Conservation (phyloP, 2,329 filamentous ascomycete genomes). For the Lachnellula arida region DNA sequence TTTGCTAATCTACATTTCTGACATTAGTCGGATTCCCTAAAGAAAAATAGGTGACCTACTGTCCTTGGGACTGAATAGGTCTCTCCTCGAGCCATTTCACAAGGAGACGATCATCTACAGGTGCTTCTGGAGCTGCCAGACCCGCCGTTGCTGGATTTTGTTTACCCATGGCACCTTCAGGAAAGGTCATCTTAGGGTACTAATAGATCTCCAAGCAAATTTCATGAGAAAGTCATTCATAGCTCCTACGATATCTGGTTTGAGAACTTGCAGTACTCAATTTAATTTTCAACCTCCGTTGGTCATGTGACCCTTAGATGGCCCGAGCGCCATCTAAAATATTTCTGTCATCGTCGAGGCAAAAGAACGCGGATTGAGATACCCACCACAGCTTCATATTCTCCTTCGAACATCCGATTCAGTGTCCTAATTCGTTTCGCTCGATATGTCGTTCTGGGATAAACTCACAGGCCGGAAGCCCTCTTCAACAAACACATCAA, state of each 20-base stretch:
- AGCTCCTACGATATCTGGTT: neutral
- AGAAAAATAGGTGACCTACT: constrained; percentile 31
- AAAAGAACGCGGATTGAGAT: neutral
- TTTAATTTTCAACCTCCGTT: neutral
- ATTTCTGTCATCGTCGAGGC: neutral
- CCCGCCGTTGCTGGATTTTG: neutral
- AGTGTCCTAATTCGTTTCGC: neutral
- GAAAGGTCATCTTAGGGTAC: neutral
- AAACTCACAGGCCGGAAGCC: constrained; percentile 35
- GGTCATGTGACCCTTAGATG: neutral
- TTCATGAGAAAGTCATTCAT: neutral
- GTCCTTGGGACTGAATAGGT: constrained; percentile 31
- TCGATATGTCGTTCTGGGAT: constrained; percentile 37
- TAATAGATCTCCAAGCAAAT: neutral
- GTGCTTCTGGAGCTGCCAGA: constrained; percentile 4
- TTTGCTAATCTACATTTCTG: constrained; percentile 16
- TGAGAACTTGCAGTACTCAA: neutral
- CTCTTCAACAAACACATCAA: constrained; percentile 26
- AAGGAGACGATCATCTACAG: constrained; percentile 23
- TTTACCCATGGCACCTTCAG: neutral
- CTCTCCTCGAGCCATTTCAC: constrained; percentile 42
- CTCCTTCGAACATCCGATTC: neutral
- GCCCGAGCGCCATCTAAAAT: constrained; percentile 1
- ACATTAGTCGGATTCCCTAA: constrained; percentile 13
- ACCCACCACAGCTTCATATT: constrained; percentile 5